A percentile compares a stretch with the other conserved stretches of the same genome.
phyloP scores from a whole-genome alignment of 139 green algal genomes.

The Ulvella scutata region DNA sequence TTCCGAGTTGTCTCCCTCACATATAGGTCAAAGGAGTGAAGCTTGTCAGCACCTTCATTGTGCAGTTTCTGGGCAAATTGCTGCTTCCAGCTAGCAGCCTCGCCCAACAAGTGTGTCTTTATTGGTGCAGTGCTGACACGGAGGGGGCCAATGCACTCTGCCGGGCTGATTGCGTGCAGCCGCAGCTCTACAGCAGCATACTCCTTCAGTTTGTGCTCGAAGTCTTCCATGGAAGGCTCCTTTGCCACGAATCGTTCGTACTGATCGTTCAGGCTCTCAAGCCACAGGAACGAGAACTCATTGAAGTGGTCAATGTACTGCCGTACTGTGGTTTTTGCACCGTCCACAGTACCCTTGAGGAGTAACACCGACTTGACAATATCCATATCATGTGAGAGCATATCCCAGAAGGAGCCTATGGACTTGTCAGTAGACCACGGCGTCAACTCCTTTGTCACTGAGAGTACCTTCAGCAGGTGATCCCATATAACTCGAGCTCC shows the following conservation, averaged over 20 bases:
- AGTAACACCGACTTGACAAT: slow-evolving; percentile 70
- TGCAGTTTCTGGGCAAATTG: slow-evolving; percentile 88
- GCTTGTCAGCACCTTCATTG: slow-evolving; percentile 57
- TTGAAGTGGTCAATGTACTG: slow-evolving; percentile 68
- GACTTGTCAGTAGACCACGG: slow-evolving; percentile 43
- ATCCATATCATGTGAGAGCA: slow-evolving; percentile 64
- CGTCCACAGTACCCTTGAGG: slow-evolving; percentile 43
- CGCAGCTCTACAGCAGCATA: slow-evolving; percentile 62
- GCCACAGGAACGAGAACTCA: slow-evolving; percentile 76
- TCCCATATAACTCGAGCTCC: neutral
- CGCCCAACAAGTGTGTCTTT: slow-evolving; percentile 62
- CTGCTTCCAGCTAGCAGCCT: slow-evolving; percentile 80
- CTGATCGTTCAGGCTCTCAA: slow-evolving; percentile 56
- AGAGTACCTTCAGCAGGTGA: slow-evolving; percentile 21
- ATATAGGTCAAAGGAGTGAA: slow-evolving; percentile 73
- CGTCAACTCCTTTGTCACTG: slow-evolving; percentile 36
- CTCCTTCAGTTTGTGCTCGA: slow-evolving; percentile 76
- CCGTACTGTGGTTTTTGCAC: neutral
- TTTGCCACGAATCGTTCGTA: slow-evolving; percentile 15
- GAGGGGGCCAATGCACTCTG: slow-evolving; percentile 74
- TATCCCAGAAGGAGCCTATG: slow-evolving; percentile 48
- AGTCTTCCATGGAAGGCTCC: slow-evolving; percentile 60
- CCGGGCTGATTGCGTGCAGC: slow-evolving; percentile 8
- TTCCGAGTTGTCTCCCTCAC: slow-evolving; percentile 68
- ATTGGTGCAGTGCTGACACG: slow-evolving; percentile 68